These are phyloP conservation scores for Epichloe aotearoae DNA, from an alignment of 2,329 filamentous ascomycete genomes.

Conservation along the genomic window DNA sequence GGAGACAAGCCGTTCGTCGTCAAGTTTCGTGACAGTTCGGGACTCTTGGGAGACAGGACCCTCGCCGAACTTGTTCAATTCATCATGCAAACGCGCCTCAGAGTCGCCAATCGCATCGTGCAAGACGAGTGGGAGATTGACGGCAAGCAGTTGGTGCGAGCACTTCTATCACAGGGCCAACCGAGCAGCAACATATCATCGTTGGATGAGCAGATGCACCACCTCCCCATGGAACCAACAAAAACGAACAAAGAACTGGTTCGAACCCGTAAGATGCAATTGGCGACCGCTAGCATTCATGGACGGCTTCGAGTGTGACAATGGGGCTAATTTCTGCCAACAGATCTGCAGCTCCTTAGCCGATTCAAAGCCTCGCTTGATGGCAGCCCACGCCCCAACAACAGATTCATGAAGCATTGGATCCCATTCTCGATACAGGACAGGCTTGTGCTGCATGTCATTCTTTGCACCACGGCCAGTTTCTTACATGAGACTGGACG, in stretches of 20 bases:
- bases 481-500: conserved; percentile 37
- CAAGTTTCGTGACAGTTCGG: conserved; percentile 14
- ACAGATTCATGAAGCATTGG: conserved; percentile 33
- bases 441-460: conserved; percentile 33
- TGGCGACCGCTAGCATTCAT: no score
- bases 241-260: conserved; percentile 34
- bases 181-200: conserved; percentile 13
- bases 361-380: conserved; percentile 39
- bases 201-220: conserved; percentile 23
- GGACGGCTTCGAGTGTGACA: no score
- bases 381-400: conserved; percentile 30
- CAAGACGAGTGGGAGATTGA: conserved; percentile 19
- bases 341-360: conserved; percentile 34
- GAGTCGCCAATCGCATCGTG: conserved; percentile 16
- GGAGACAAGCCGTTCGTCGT: conserved; percentile 12
- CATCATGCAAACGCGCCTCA: conserved; percentile 18
- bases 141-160: conserved; percentile 13
- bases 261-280: conserved; percentile 25
- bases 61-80: conserved; percentile 16
- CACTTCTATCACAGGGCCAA: conserved; percentile 9
- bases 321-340: background rate
- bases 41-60: conserved; percentile 13
- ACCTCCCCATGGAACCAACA: conserved; percentile 28
- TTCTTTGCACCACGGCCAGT: conserved; percentile 37
- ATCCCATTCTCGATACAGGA: conserved; percentile 35